Percentiles rank a stretch among this genome's conserved stretches.
phyloP scores from a whole-genome alignment of 805 yeast species.

The Spathaspora passalidarum region DNA sequence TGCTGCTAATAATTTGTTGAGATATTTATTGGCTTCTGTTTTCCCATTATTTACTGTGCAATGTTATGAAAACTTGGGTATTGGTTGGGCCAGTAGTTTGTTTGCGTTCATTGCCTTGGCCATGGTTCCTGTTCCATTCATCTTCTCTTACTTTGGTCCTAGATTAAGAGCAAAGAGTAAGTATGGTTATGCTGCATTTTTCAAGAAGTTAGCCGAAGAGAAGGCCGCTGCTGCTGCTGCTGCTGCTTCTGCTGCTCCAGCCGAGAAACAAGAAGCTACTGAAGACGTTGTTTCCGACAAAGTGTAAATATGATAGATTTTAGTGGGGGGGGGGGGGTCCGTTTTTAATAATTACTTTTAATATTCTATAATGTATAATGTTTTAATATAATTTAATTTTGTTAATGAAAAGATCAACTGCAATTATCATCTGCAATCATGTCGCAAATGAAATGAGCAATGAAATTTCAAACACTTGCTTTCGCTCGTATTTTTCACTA shows the following conservation, averaged over 20 bases:
- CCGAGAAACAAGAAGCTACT: conserved; percentile 8
- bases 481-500: no score
- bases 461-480: no score
- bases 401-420: no score
- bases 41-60: conserved; percentile 85
- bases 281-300: conserved; percentile 11
- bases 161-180: conserved; percentile 52
- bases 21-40: conserved; percentile 73
- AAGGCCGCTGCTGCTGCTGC: conserved; percentile 11
- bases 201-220: conserved; percentile 17
- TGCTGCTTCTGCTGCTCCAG: background rate
- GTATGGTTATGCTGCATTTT: conserved; percentile 55
- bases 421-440: no score
- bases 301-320: conserved; percentile 6
- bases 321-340: background rate
- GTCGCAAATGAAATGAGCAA: no score
- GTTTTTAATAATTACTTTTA: background rate
- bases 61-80: conserved; percentile 69
- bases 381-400: background rate
- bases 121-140: conserved; percentile 73
- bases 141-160: conserved; percentile 59
- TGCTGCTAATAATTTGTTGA: conserved; percentile 80
- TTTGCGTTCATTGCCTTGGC: conserved; percentile 66
- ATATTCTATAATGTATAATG: no score
- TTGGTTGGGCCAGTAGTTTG: conserved; percentile 77